Evolutionary conservation across 2,329 filamentous ascomycete species (phyloP).

Genomic region (Ceratocystiopsis sp.): DNA sequence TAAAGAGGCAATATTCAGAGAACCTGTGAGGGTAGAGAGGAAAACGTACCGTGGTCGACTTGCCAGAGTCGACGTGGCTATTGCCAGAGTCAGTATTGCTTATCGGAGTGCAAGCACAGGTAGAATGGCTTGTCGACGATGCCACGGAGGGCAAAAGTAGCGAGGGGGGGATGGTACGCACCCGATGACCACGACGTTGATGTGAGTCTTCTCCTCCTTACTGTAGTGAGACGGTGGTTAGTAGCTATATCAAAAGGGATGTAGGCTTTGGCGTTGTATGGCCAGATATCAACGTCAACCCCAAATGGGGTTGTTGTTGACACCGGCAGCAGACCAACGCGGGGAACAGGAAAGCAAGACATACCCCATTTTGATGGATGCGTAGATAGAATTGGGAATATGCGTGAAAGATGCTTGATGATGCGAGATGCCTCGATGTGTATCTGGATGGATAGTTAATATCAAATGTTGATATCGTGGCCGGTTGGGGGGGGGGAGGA

Average conservation of each 20-base stretch:
- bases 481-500: neutral
- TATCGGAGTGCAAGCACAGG: no score
- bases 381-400: no score
- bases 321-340: neutral
- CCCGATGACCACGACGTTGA: slow-evolving; percentile 46
- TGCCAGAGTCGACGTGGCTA: slow-evolving; percentile 96
- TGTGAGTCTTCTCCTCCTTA: slow-evolving; percentile 91
- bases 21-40: neutral
- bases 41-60: slow-evolving; percentile 81
- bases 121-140: neutral
- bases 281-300: no score
- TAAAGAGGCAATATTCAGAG: neutral
- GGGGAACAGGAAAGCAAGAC: neutral
- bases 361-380: slow-evolving; percentile 6
- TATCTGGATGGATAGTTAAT: slow-evolving; percentile 5
- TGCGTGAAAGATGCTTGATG: neutral
- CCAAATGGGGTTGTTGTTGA: slow-evolving; percentile 1
- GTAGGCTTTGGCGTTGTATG: no score
- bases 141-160: neutral
- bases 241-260: no score
- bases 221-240: slow-evolving; percentile 27
- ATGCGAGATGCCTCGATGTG: neutral
- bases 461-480: neutral
- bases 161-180: slow-evolving; percentile 4
- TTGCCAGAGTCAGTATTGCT: slow-evolving; percentile 14